Base-by-base conservation (phyloP, 1,139 yeast species). In the Candida smagusa region DNA sequence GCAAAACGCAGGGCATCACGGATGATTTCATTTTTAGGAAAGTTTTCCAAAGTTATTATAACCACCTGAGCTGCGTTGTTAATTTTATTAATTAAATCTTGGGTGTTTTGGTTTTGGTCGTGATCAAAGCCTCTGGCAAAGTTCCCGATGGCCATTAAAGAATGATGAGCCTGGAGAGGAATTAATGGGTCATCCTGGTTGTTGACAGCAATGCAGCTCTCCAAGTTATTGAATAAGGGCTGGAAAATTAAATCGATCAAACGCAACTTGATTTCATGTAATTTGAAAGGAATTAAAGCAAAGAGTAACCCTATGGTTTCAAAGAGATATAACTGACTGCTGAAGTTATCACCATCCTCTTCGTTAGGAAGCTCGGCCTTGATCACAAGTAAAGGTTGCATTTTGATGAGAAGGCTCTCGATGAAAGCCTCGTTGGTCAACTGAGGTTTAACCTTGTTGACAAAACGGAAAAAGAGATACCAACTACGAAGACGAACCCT, bases 1-100 rank as follows among this genome's bases (percentile, higher is more conserved):
- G 96, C 79, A 58, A 86, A 87, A 50, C 97, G 75, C 2, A 94
- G 73, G 4, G 96, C 84, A 47, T 89, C 96, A 54, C 98, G 76
- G 36, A 92, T 79, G 22, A 72, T 70, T 54, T 84, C 89, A 45
- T 72, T 73, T 36, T 78, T 74, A 34, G 82, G 74, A 52, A 88
- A 77, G 41, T 77, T 80, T 46, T 90, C 96, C 46, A 92, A 70
- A 0, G 95, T 86, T 22, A 89, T 90, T 25, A 87, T 61, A 9
- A 88, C 87, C 24, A 86, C 95, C 56, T 87, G 89, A 0, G 96
- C 79, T 9, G 89, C 86, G 48, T 80, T 79, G 42, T 76, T 68
- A 48, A 87, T 77, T 53, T 81, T 84, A 39, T 66, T 72, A 12
- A 74, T 63, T 19, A 75, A 54, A 33, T 63, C 69, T 19, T 44